Conservation (phyloP, 2,329 filamentous ascomycete genomes). For the Fusarium bulbicola region DNA sequence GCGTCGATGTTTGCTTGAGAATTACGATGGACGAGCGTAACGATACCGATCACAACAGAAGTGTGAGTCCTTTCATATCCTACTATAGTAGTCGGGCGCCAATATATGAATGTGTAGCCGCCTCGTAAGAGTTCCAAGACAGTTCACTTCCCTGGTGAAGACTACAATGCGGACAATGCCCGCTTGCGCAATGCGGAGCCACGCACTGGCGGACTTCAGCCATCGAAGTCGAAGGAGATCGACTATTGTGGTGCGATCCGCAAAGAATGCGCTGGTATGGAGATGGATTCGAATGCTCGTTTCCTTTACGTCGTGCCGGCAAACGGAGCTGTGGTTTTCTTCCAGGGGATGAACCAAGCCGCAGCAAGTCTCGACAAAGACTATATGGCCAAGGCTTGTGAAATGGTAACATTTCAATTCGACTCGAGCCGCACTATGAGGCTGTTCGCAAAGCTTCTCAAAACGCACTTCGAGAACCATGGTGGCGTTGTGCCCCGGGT, state of each 20-base stretch:
- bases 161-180: background rate
- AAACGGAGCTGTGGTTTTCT: background rate
- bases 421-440: background rate
- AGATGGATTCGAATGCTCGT: background rate
- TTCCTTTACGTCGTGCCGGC: background rate
- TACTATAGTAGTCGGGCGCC: too few species aligned
- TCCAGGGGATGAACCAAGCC: background rate
- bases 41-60: background rate
- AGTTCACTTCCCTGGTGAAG: background rate
- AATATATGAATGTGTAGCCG: background rate
- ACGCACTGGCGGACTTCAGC: background rate
- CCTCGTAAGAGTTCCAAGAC: background rate
- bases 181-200: background rate
- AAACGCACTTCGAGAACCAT: background rate
- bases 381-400: background rate
- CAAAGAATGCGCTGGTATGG: background rate
- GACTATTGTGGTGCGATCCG: background rate
- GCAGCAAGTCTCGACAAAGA: background rate
- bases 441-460: background rate
- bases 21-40: background rate
- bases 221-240: background rate
- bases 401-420: background rate
- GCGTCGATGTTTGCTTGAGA: too few species aligned
- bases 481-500: background rate
- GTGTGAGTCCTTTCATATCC: background rate